These are phyloP conservation scores for Thalassiosira exigua DNA, from an alignment of 352 stramenopile species.

Conservation along the genomic window DNA sequence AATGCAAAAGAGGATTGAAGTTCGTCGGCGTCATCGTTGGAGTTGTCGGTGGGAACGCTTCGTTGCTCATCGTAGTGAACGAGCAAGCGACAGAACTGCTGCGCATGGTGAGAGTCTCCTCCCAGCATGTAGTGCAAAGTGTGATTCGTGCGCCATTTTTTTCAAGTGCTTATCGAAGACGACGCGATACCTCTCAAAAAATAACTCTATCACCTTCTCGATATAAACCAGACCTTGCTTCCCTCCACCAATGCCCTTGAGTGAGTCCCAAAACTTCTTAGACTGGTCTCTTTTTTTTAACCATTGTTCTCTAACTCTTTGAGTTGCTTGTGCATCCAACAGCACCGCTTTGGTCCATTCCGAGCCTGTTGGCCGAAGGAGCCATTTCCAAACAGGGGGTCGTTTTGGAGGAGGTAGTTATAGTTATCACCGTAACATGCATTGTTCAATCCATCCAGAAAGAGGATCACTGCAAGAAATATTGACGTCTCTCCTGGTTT, in stretches of 20 bases:
- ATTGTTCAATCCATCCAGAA: conserved; percentile 18
- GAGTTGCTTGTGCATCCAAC: conserved; percentile 20
- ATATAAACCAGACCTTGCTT: neutral
- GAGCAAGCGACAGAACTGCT: conserved; percentile 8
- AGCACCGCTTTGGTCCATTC: conserved; percentile 2
- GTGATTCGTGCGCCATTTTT: neutral
- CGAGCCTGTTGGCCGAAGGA: conserved; percentile 15
- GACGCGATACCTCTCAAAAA: conserved; percentile 7
- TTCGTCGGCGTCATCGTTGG: neutral
- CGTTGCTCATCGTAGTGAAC: neutral
- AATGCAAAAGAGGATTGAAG: neutral
- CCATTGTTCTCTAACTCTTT: conserved; percentile 11
- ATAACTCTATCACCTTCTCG: conserved; percentile 10
- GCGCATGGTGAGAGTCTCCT: conserved; percentile 3
- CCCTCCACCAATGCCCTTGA: neutral
- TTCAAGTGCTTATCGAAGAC: conserved; percentile 6
- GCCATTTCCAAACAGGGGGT: conserved; percentile 24
- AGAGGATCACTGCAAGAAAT: conserved; percentile 12
- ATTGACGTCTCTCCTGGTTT: conserved; percentile 13
- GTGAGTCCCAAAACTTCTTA: neutral
- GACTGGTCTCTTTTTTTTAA: conserved; percentile 16
- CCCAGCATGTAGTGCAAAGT: conserved; percentile 15
- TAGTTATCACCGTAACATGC: conserved; percentile 10
- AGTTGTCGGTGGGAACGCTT: neutral
- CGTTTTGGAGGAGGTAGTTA: conserved; percentile 16